Percentiles rank a stretch among this genome's conserved stretches.
phyloP scores from a whole-genome alignment of 2,329 filamentous ascomycete genomes.

The Coniochaeta hoffmannii region DNA sequence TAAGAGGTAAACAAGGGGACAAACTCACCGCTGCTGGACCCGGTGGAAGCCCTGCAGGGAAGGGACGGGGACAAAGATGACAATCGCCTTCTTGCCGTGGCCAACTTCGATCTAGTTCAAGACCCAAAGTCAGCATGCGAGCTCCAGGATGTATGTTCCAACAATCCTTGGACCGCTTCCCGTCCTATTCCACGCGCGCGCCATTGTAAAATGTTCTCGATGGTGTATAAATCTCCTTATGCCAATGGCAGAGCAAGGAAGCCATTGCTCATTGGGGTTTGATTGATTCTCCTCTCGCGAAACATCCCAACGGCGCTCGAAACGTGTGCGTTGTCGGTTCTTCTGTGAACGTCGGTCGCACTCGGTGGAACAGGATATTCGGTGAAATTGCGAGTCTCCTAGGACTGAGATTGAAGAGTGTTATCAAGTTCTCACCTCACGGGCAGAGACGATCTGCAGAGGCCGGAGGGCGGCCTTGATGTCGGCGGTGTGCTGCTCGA shows the following conservation, averaged over 20 bases:
- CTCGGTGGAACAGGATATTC: constrained; percentile 37
- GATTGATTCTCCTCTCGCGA: constrained; percentile 17
- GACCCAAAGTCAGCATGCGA: constrained; percentile 69
- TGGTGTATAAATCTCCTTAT: constrained; percentile 1
- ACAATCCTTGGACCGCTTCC: constrained; percentile 66
- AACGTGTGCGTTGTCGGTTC: constrained; percentile 3
- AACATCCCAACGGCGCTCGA: constrained; percentile 12
- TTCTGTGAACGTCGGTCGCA: no score
- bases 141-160: constrained; percentile 51
- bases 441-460: constrained; percentile 97
- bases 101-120: constrained; percentile 92
- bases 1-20: background rate
- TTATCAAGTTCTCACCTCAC: constrained; percentile 76
- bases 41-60: constrained; percentile 98
- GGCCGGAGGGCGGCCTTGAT: constrained; percentile 93
- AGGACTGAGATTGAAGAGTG: constrained; percentile 7
- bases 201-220: constrained; percentile 16
- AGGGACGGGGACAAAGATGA: constrained; percentile 99
- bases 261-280: constrained; percentile 9
- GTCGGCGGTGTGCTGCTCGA: constrained; percentile 98
- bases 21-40: constrained; percentile 94
- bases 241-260: background rate
- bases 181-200: constrained; percentile 56
- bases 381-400: constrained; percentile 17
- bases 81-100: constrained; percentile 99